Percentiles rank a stretch among this genome's conserved stretches.
phyloP scores from a whole-genome alignment of 2,329 filamentous ascomycete genomes.

The Clonostachys solani region DNA sequence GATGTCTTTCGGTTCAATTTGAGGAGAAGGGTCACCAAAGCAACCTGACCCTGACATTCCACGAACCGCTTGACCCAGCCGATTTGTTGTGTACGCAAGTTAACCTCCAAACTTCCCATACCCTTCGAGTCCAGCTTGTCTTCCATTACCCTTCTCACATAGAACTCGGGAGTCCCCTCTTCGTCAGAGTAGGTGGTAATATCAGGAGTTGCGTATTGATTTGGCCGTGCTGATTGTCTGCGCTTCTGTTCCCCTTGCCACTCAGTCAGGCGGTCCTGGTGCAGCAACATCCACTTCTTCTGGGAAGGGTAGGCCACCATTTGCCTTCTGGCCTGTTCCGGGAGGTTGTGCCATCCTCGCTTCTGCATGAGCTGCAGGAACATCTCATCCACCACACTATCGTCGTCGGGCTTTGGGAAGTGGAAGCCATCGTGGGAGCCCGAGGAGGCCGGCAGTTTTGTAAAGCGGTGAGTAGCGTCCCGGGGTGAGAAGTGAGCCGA shows the following conservation, averaged over 20 bases:
- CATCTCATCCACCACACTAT: conserved; percentile 82
- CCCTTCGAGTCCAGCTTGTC: conserved; percentile 90
- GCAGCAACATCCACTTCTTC: conserved; percentile 97
- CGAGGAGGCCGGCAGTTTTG: conserved; percentile 39
- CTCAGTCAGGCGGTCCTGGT: conserved; percentile 91
- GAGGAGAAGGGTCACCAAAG: conserved; percentile 85
- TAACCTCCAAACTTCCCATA: conserved; percentile 89
- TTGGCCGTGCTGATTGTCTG: conserved; percentile 67
- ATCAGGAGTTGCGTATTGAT: conserved; percentile 64
- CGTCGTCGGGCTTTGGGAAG: conserved; percentile 72
- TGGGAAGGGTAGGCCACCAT: conserved; percentile 92
- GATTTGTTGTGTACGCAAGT: conserved; percentile 91
- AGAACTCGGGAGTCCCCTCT: conserved; percentile 97
- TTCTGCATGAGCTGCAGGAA: conserved; percentile 96
- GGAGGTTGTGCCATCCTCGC: conserved; percentile 93
- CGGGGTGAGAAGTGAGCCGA: conserved; percentile 35
- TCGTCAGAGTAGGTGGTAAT: conserved; percentile 81
- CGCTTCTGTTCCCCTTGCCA: conserved; percentile 93
- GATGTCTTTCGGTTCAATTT: conserved; percentile 90
- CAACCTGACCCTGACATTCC: conserved; percentile 95
- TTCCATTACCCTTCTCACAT: conserved; percentile 94
- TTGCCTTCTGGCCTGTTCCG: conserved; percentile 88
- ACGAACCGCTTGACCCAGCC: conserved; percentile 97
- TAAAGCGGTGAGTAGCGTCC: conserved; percentile 51
- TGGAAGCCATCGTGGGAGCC: conserved; percentile 45